phyloP scores from a whole-genome alignment of 2,329 filamentous ascomycete genomes.

The Aureobasidium pullulans region DNA sequence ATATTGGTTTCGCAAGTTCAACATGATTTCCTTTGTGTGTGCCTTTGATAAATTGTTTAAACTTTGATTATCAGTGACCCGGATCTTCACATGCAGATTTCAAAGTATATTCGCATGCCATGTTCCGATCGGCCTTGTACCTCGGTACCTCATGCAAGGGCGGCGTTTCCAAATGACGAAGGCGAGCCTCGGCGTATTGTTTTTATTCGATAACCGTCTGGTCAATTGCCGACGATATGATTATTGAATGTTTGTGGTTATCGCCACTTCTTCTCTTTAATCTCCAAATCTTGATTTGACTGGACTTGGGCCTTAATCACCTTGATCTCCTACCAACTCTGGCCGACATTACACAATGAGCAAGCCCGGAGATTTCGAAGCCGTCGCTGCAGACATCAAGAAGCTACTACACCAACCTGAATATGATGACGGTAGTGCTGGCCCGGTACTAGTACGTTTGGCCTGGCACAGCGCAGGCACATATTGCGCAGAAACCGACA shows the following conservation, averaged over 20 bases:
- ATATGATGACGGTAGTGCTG: constrained; percentile 59
- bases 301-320: neutral
- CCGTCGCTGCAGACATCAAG: constrained; percentile 20
- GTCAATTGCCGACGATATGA: constrained; percentile 4
- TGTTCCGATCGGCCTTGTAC: constrained; percentile 1
- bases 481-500: constrained; percentile 52
- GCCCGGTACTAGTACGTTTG: constrained; percentile 56
- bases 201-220: neutral
- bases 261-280: neutral
- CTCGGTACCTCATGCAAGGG: constrained; percentile 11
- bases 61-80: neutral
- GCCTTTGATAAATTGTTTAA: too few relatives aligned
- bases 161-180: neutral
- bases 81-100: neutral
- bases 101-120: neutral
- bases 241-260: neutral
- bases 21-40: neutral
- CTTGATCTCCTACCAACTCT: neutral
- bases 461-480: constrained; percentile 61
- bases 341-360: constrained; percentile 7
- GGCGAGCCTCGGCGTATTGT: constrained; percentile 3
- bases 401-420: constrained; percentile 41
- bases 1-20: neutral
- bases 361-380: constrained; percentile 19
- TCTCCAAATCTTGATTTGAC: neutral